These are phyloP conservation scores for Plasmodium vivax DNA, from an alignment of 169 alveolate species.

Conservation along the genomic window DNA sequence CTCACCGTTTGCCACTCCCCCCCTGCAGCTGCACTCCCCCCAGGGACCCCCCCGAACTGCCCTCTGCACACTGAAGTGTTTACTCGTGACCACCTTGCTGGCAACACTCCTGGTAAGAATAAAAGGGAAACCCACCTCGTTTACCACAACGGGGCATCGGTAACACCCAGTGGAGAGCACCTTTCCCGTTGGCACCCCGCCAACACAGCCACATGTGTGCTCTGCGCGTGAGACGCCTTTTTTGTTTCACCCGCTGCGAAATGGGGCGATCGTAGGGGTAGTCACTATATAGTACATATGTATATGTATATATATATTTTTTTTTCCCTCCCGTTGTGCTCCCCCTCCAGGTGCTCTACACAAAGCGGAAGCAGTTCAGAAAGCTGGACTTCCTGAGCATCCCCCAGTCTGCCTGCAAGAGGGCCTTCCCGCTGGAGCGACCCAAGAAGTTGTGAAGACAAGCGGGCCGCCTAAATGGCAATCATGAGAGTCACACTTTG, in stretches of 20 bases:
- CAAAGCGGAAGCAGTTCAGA: slow-evolving; percentile 25
- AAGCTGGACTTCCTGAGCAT: slow-evolving; percentile 60
- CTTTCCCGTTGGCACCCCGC: background rate
- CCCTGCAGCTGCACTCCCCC: slow-evolving; percentile 11
- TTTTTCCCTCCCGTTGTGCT: background rate
- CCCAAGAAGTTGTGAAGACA: slow-evolving; percentile 43
- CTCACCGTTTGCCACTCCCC: background rate
- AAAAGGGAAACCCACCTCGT: background rate
- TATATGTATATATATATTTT: background rate
- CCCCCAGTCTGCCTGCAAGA: slow-evolving; percentile 51
- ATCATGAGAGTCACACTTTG: background rate
- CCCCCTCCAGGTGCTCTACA: slow-evolving; percentile 13
- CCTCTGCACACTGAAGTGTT: background rate
- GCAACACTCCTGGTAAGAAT: slow-evolving; percentile 47
- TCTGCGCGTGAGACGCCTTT: background rate
- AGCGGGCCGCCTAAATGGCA: background rate
- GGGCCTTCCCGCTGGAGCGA: slow-evolving; percentile 48
- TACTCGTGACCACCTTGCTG: background rate
- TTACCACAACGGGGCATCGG: background rate
- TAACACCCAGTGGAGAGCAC: background rate
- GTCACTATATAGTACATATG: background rate
- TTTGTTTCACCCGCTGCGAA: background rate
- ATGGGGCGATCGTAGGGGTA: background rate
- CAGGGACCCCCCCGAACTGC: background rate
- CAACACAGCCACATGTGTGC: background rate